Base-by-base conservation (phyloP, 2,329 filamentous ascomycete species). In the Furcasterigmium furcatum region DNA sequence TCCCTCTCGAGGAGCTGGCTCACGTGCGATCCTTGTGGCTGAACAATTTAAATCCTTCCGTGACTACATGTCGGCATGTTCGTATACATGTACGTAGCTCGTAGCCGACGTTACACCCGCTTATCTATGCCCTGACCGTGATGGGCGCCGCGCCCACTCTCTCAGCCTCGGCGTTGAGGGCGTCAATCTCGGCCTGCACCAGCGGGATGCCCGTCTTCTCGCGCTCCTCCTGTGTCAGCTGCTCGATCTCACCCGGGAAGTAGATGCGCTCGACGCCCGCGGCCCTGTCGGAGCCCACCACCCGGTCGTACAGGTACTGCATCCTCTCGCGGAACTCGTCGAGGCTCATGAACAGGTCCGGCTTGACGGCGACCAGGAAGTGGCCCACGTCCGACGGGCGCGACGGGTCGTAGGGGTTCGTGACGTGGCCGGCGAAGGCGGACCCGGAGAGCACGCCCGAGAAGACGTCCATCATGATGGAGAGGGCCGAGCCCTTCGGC, bases 391-490 rank as follows among this genome's bases (percentile, higher is more conserved):
- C 82, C 0, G 84, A 82, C 2, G 81, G 74, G 47, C 73, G 79
- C 0, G 78, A 83, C 3, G 84, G 75, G 57, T 91, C 87, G 60
- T 94, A 94, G 0, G 88, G 89, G 16, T 80, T 80, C 0, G 83
- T 87, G 16, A 94, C 88, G 56, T 87, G 74, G 0, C 88, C 88
- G 0, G 87, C 89, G 64, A 89, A 94, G 0, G 87, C 87, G 25
- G 83, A 85, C 0, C 88, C 88, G 0, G 86, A 89, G 1, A 94
- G 57, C 0, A 88, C 84, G 0, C 88, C 88, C 0, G 87, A 91
- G 59, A 94, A 92, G 3, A 95, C 85, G 58, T 94, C 88, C 89
- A 94, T 94, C 86, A 91, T 92, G 45, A 94, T 80, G 1, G 86
- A 72, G 34, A 94, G 62, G 0, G 79, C 89, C 3, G 84, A 88